Conservation (phyloP, 192 early-diverging fungal genomes). For the Gonapodya prolifera region DNA sequence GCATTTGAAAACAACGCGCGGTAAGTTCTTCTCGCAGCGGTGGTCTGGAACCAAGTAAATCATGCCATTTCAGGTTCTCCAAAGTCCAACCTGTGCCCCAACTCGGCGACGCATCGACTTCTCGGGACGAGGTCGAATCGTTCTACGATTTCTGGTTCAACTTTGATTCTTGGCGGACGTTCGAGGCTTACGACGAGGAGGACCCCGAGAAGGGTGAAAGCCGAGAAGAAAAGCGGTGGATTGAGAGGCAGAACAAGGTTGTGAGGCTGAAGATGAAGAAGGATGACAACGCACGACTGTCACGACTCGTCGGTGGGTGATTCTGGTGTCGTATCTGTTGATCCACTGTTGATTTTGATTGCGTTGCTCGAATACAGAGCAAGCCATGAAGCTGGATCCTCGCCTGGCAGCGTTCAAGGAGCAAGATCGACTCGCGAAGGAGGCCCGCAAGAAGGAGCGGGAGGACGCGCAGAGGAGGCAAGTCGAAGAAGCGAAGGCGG, state of each 20-base stretch:
- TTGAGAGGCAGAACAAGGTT: conserved; percentile 91
- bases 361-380: conserved; percentile 74
- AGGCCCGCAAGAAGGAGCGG: conserved; percentile 80
- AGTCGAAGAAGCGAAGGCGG: conserved; percentile 35
- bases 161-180: conserved; percentile 96
- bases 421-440: conserved; percentile 78
- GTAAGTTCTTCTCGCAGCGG: conserved; percentile 3
- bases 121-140: conserved; percentile 55
- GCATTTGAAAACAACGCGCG: conserved; percentile 9
- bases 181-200: conserved; percentile 98
- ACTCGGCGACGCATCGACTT: conserved; percentile 54
- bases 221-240: conserved; percentile 92
- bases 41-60: too few species aligned
- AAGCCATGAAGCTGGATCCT: conserved; percentile 72
- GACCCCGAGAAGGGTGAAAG: conserved; percentile 74
- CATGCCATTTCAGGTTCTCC: conserved; percentile 77
- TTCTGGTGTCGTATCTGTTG: neutral
- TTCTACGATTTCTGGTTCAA: conserved; percentile 77
- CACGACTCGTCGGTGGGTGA: conserved; percentile 1
- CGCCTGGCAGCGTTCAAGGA: conserved; percentile 81
- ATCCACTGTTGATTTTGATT: too few species aligned
- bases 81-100: conserved; percentile 73
- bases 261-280: conserved; percentile 88
- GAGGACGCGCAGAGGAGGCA: conserved; percentile 21
- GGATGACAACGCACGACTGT: conserved; percentile 84